Base-by-base conservation (phyloP, 768 basidiomycete genomes). In the Pisolithus marmoratus region DNA sequence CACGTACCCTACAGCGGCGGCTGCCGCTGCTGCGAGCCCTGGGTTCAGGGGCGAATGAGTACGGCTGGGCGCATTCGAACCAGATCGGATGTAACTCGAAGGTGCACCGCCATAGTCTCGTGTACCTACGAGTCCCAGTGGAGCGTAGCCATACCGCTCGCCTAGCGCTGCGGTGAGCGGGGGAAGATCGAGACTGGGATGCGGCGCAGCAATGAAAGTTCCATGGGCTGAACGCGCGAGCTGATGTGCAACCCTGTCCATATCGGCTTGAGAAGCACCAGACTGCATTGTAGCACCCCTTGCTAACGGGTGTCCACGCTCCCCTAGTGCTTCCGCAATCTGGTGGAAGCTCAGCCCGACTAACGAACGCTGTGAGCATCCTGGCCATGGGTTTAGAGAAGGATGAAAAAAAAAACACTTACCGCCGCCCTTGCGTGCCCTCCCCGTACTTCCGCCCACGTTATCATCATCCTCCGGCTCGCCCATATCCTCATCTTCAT, bases 21-120 rank as follows among this genome's bases (percentile, higher is more conserved):
- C 66, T 22, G 69, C 66, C 46, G 65, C 51, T 41, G 61, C 68
- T 50, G 64, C 60, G 34, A 71, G 63, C 51, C 73, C 75, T 56
- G 77, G 81, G 48, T 77, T 78, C 60, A 83, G 65, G 45, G 85
- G 86, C 42, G 85, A 86, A 64, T 88, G 85, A 48, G 85, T 84
- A 59, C 85, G 72, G 66, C 83, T 87, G 5, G 86, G 86, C 23
- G 81, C 82, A 55, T 79, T 75, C 45, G 80, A 84, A 51, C 82
- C 75, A 22, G 84, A 79, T 59, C 84, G 76, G 58, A 84, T 71
- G 66, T 85, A 85, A 63, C 81, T 79, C 47, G 78, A 71, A 42
- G 72, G 72, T 53, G 75, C 72, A 57, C 67, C 72, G 49, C 69
- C 52, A 51, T 65, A 71, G 56, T 69, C 66, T 50, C 65, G 67